Evolutionary conservation across 2,329 filamentous ascomycete genomes (phyloP), one percentile per base, ranked within the genome.

Genomic region (Exophiala calicioides): DNA sequence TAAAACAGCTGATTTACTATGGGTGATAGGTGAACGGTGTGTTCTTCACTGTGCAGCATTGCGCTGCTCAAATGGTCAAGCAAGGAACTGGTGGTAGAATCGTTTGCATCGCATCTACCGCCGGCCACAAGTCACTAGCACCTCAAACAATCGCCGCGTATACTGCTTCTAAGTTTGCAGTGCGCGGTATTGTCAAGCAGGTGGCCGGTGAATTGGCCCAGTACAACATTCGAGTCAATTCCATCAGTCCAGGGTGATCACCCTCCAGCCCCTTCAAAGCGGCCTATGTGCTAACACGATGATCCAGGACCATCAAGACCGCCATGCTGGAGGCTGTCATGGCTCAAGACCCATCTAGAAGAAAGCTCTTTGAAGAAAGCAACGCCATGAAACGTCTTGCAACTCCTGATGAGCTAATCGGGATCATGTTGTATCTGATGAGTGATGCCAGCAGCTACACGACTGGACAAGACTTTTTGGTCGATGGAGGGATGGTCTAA

Each of bases 401-500:
- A 23, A 64, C 65, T 36, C 59, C 63, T 5, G 61, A 64, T 5
- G 69, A 71, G 50, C 56, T 71, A 10, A 67, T 67, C 42, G 66
- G 64, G 5, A 65, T 66, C 1, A 65, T 66, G 35, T 68, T 74
- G 3, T 75, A 73, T 49, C 58, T 74, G 31, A 64, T 65, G 27
- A 69, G 64, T 42, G 68, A 74, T 61, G 71, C 72, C 2, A 72
- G 68, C 23, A 65, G 66, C 5, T 76, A 75, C 49, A 74, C 68
- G 63, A 75, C 73, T 3, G 73, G 73, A 10, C 63, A 63, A 4
- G 70, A 76, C 47, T 48, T 75, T 32, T 57, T 68, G 20, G 69
- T 76, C 44, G 73, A 75, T 38, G 73, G 73, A 13, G 73, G 66
- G 57, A n/a, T n/a, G n/a, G n/a, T n/a, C n/a, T n/a, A n/a, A n/a